phyloP scores from a whole-genome alignment of 805 yeast genomes.

The Cyberlindnera veronae region DNA sequence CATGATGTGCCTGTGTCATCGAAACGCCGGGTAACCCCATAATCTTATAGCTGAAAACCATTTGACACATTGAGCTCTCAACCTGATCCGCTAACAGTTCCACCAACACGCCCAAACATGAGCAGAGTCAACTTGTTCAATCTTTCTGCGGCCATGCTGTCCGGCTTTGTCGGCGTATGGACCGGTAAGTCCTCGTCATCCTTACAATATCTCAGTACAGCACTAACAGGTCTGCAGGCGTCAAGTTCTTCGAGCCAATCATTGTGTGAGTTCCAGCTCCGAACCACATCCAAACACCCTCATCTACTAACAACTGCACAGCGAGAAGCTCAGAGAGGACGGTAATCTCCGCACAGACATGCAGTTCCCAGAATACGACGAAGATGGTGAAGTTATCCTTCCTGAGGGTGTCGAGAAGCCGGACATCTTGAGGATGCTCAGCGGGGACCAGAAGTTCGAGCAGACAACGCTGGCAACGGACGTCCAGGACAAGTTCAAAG shows the following conservation, averaged over 20 bases:
- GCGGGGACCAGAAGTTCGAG: slow-evolving; percentile 12
- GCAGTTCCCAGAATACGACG: slow-evolving; percentile 50
- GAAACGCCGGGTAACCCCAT: too few relatives aligned
- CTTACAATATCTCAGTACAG: not conserved
- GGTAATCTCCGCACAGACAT: slow-evolving; percentile 63
- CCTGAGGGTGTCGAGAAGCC: slow-evolving; percentile 23
- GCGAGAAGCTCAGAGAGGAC: slow-evolving; percentile 62
- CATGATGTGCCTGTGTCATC: too few relatives aligned
- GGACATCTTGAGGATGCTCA: slow-evolving; percentile 8
- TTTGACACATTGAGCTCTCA: too few relatives aligned
- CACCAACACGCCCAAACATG: too few relatives aligned
- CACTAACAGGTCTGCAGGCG: slow-evolving; percentile 33
- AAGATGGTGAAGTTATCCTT: slow-evolving; percentile 35
- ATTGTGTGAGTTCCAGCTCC: slow-evolving; percentile 48
- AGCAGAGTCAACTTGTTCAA: slow-evolving; percentile 29
- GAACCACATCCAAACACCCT: not conserved
- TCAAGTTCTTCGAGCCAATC: slow-evolving; percentile 71
- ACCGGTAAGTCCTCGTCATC: slow-evolving; percentile 31
- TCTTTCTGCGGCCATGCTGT: slow-evolving; percentile 23
- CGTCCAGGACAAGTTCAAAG: slow-evolving; percentile 5
- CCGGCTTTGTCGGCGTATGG: slow-evolving; percentile 40
- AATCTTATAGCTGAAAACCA: too few relatives aligned
- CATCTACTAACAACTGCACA: slow-evolving; percentile 20
- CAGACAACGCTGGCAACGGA: slow-evolving; percentile 14
- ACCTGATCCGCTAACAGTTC: too few relatives aligned